A percentile compares a stretch with the other conserved stretches of the same genome.
Conservation (phyloP, 345 rosid species). For the Arabis alpina region DNA sequence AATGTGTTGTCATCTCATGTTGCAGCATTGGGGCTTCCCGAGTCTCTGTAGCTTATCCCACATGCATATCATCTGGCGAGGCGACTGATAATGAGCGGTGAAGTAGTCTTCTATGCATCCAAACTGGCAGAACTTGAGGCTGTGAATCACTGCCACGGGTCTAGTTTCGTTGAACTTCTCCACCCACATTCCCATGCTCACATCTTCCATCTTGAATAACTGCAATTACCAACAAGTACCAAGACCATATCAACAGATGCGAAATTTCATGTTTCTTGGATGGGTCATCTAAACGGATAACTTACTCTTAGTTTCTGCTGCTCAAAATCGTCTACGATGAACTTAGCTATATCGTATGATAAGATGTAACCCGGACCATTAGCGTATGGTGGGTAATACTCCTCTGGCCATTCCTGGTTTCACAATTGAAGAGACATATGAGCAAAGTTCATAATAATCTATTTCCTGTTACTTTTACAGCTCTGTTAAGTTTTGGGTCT, state of each 20-base stretch:
- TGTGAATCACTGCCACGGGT: constrained; percentile 75
- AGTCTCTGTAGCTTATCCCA: constrained; percentile 71
- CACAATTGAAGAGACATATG: too few relatives aligned
- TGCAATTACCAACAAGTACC: constrained; percentile 42
- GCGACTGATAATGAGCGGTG: constrained; percentile 96
- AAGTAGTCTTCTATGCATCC: constrained; percentile 91
- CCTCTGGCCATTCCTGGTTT: constrained; percentile 95
- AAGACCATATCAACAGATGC: neutral
- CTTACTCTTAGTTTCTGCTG: constrained; percentile 74
- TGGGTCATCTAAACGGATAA: neutral
- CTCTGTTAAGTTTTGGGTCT: too few relatives aligned
- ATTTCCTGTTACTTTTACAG: too few relatives aligned
- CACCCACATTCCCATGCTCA: constrained; percentile 99
- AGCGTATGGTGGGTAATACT: constrained; percentile 95
- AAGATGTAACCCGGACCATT: constrained; percentile 96
- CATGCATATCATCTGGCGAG: constrained; percentile 90
- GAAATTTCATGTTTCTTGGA: neutral
- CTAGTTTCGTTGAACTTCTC: constrained; percentile 82
- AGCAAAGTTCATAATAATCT: too few relatives aligned
- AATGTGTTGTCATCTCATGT: constrained; percentile 68
- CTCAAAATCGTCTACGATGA: constrained; percentile 80
- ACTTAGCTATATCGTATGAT: constrained; percentile 76
- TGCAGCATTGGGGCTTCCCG: constrained; percentile 83
- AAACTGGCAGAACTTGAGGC: constrained; percentile 87
- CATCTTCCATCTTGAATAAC: constrained; percentile 99